Conservation (phyloP, 164 flowering plant species). For the Protea cynaroides region DNA sequence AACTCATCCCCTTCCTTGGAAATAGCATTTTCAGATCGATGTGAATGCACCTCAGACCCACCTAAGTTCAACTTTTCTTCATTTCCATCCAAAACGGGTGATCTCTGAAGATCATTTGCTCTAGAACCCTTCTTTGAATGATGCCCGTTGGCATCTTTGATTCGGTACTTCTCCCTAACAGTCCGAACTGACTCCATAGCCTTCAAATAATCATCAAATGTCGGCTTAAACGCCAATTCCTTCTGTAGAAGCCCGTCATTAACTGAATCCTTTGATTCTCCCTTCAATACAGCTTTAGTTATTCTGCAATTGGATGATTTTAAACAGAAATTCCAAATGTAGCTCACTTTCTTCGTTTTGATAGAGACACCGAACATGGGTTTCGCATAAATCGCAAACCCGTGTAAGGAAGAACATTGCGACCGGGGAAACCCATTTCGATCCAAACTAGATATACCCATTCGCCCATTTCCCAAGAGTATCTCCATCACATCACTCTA, state of each 20-base stretch:
- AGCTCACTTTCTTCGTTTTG: conserved; percentile 15
- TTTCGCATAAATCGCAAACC: conserved; percentile 18
- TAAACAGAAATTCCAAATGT: conserved; percentile 4
- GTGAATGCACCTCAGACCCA: not conserved
- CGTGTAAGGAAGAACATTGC: conserved; percentile 12
- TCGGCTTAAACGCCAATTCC: conserved; percentile 58
- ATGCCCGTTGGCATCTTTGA: not conserved
- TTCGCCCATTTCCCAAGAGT: conserved; percentile 14
- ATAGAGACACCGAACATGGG: conserved; percentile 23
- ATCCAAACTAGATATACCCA: conserved; percentile 30
- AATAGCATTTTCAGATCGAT: not conserved
- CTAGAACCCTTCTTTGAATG: not conserved
- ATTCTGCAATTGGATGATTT: conserved; percentile 10
- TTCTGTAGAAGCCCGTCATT: conserved; percentile 33
- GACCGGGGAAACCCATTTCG: conserved; percentile 13
- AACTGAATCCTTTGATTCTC: conserved; percentile 12
- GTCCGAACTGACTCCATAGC: conserved; percentile 63
- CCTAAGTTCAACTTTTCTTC: not conserved
- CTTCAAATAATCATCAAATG: conserved; percentile 78
- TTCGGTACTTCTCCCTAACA: conserved; percentile 22
- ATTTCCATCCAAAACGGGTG: conserved; percentile 1
- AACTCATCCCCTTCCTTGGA: conserved; percentile 7
- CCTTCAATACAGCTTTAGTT: conserved; percentile 20
- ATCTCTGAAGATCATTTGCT: not conserved
- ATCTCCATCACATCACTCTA: conserved; percentile 8